Conservation (phyloP, 2,329 filamentous ascomycete genomes). For the Fusarium phyllophilum region DNA sequence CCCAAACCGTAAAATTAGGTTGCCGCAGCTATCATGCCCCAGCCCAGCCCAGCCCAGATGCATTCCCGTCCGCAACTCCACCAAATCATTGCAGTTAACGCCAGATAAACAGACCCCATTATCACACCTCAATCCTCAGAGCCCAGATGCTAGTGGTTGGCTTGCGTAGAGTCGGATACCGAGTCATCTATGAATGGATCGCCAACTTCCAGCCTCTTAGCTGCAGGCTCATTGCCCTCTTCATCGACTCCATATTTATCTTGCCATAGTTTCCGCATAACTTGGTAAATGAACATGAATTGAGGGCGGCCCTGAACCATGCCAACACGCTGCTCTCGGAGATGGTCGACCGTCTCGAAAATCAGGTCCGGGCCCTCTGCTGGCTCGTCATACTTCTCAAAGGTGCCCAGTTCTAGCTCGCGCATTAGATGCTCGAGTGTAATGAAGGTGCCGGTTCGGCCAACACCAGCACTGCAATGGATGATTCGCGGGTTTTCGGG, state of each 20-base stretch:
- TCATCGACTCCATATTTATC: constrained; percentile 65
- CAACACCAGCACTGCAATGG: constrained; percentile 92
- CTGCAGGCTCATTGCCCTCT: constrained; percentile 57
- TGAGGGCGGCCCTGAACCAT: constrained; percentile 95
- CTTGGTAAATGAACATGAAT: constrained; percentile 88
- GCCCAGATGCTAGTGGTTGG: background rate
- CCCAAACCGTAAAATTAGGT: constrained; percentile 8
- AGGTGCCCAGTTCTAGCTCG: constrained; percentile 79
- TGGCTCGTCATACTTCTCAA: constrained; percentile 60
- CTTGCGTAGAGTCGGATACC: constrained; percentile 23
- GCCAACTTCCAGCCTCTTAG: constrained; percentile 63
- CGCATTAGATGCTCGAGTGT: constrained; percentile 90
- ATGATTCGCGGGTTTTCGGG: constrained; percentile 76
- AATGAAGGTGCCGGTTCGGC: constrained; percentile 94
- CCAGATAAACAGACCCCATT: background rate
- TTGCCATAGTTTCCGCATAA: constrained; percentile 78
- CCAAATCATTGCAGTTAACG: constrained; percentile 3
- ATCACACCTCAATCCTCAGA: constrained; percentile 6
- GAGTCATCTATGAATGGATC: constrained; percentile 54
- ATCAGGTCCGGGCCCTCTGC: constrained; percentile 69
- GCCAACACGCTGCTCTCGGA: constrained; percentile 88
- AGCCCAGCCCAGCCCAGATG: background rate
- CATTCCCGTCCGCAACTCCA: constrained; percentile 11
- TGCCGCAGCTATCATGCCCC: constrained; percentile 11
- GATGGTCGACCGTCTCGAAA: constrained; percentile 78